Percentiles rank a stretch among this genome's conserved stretches.
phyloP scores from a whole-genome alignment of 2,329 filamentous ascomycete genomes.

The Ambrosiella cleistominuta region DNA sequence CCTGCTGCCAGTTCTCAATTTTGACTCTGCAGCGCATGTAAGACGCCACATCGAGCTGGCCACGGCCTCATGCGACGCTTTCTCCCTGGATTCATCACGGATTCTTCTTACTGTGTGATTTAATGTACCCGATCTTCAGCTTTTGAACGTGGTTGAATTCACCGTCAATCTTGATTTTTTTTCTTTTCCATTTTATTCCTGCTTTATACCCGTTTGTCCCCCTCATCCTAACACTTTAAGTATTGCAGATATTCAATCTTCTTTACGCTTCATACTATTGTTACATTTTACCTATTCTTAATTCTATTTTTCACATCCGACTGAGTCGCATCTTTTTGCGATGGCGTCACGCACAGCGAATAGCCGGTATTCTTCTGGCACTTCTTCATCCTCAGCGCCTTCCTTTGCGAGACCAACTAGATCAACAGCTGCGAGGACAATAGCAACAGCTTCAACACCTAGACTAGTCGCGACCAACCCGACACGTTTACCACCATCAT shows the following conservation, averaged over 20 bases:
- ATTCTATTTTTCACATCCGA: background rate
- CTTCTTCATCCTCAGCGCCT: constrained; percentile 6
- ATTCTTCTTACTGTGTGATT: constrained; percentile 1
- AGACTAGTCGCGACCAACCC: constrained; percentile 11
- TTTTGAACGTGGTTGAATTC: constrained; percentile 5
- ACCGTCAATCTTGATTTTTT: constrained; percentile 2
- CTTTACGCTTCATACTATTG: background rate
- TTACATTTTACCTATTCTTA: background rate
- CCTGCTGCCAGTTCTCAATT: background rate
- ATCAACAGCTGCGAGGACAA: constrained; percentile 7
- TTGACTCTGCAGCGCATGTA: constrained; percentile 2
- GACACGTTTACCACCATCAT: constrained; percentile 2
- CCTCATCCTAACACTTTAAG: background rate
- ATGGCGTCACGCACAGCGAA: constrained; percentile 10
- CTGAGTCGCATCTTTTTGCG: background rate
- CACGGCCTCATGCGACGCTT: constrained; percentile 8
- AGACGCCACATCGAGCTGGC: constrained; percentile 7
- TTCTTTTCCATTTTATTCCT: background rate
- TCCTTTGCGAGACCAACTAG: constrained; percentile 11
- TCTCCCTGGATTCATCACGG: background rate
- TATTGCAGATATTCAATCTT: background rate
- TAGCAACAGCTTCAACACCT: constrained; percentile 5
- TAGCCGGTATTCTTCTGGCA: constrained; percentile 8
- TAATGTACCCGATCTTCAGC: constrained; percentile 1
- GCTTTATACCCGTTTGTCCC: background rate